A percentile compares a stretch with the other conserved stretches of the same genome.
phyloP scores from a whole-genome alignment of 768 basidiomycete genomes.

The Lentinula guzmanii region DNA sequence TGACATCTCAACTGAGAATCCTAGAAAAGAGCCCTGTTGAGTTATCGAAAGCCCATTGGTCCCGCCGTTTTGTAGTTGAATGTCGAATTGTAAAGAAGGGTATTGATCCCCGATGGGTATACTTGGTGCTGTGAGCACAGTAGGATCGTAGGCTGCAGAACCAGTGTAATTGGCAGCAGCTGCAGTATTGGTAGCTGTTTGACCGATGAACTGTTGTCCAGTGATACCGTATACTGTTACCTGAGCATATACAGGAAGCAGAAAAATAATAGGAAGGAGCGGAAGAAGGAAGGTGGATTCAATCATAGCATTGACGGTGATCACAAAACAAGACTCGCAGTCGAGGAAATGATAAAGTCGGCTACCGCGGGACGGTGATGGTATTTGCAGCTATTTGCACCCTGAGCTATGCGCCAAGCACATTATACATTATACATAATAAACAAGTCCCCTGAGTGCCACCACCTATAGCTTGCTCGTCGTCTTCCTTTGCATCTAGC shows the following conservation, averaged over 20 bases:
- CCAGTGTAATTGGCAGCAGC: conserved; percentile 28
- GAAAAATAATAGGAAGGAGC: too few species aligned
- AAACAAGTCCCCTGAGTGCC: too few species aligned
- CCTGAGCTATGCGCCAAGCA: too few species aligned
- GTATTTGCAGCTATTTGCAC: too few species aligned
- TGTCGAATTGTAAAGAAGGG: conserved; percentile 33
- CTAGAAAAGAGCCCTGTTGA: conserved; percentile 55
- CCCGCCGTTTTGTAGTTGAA: conserved; percentile 30
- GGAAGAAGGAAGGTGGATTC: too few species aligned
- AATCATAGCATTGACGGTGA: too few species aligned
- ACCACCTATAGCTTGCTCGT: too few species aligned
- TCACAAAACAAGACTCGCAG: too few species aligned
- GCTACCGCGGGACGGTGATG: too few species aligned
- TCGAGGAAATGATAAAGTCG: too few species aligned
- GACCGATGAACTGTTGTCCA: background rate
- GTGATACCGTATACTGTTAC: background rate
- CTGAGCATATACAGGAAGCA: background rate
- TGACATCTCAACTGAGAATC: conserved; percentile 75
- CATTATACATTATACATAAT: too few species aligned
- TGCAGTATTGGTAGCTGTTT: conserved; percentile 12
- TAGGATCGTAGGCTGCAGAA: conserved; percentile 47
- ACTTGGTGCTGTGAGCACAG: conserved; percentile 41
- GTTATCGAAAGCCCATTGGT: conserved; percentile 31
- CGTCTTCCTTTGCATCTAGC: too few species aligned
- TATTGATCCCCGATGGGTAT: conserved; percentile 32